phyloP scores from a whole-genome alignment of 2,329 filamentous ascomycete genomes.

The Macrophomina pseudophaseolina region DNA sequence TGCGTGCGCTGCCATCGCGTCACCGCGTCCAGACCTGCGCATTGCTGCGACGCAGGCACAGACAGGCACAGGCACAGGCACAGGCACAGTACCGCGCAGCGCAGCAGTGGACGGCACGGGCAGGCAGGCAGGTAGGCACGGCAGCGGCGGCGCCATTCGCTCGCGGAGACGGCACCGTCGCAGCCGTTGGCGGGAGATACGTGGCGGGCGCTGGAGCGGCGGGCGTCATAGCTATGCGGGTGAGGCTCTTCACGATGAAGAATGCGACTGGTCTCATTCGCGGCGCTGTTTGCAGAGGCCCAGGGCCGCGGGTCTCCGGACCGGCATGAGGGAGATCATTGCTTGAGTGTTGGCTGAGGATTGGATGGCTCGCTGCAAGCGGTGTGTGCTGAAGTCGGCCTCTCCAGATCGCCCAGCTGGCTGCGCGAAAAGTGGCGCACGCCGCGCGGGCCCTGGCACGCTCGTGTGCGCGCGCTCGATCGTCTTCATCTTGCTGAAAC shows the following conservation, averaged over 20 bases:
- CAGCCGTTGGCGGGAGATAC: slow-evolving; percentile 19
- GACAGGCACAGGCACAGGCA: slow-evolving; percentile 18
- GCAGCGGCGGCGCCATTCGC: neutral
- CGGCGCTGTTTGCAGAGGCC: slow-evolving; percentile 25
- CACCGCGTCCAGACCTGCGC: slow-evolving; percentile 6
- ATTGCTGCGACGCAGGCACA: neutral
- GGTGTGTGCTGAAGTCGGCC: slow-evolving; percentile 22
- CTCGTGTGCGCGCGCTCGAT: slow-evolving; percentile 24
- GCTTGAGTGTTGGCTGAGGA: slow-evolving; percentile 17
- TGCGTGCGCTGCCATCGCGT: slow-evolving; percentile 23
- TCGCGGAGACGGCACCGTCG: slow-evolving; percentile 14
- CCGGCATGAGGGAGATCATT: slow-evolving; percentile 24
- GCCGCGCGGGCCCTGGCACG: slow-evolving; percentile 16
- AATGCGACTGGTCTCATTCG: slow-evolving; percentile 24
- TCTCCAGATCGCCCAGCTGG: slow-evolving; percentile 26
- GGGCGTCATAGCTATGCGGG: slow-evolving; percentile 6
- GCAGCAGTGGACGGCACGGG: neutral
- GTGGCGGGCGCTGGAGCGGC: slow-evolving; percentile 16
- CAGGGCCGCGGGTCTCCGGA: slow-evolving; percentile 21
- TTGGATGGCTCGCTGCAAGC: slow-evolving; percentile 23
- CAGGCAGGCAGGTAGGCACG: neutral
- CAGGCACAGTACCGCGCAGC: neutral
- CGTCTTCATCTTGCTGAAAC: slow-evolving; percentile 28
- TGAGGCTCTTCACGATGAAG: slow-evolving; percentile 22
- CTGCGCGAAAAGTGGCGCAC: slow-evolving; percentile 23